Conservation (phyloP, 139 green algal genomes). For the Yamagishiella unicocca region DNA sequence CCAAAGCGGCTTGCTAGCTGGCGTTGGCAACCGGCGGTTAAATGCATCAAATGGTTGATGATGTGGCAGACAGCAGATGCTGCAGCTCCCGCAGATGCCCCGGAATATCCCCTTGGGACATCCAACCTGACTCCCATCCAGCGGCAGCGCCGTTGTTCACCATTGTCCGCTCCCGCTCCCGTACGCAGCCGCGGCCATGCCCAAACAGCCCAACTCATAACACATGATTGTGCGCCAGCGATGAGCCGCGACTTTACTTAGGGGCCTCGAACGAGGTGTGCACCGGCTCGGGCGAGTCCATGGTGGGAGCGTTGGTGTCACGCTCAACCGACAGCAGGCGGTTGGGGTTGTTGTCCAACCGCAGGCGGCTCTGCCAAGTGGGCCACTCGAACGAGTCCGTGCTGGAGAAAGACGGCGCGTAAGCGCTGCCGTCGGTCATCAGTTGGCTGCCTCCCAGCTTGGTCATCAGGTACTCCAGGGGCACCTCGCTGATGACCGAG, state of each 20-base stretch:
- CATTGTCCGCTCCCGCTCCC: too few species aligned
- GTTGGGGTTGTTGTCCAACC: constrained; percentile 52
- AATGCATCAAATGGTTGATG: too few species aligned
- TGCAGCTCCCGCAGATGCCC: too few species aligned
- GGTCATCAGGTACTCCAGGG: constrained; percentile 45
- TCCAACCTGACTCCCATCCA: too few species aligned
- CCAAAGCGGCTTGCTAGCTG: too few species aligned
- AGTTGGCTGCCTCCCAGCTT: constrained; percentile 48
- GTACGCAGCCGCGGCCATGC: too few species aligned
- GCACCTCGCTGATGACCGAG: constrained; percentile 41
- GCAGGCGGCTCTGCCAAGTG: constrained; percentile 45
- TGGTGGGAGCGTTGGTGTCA: constrained; percentile 37
- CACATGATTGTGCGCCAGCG: too few species aligned
- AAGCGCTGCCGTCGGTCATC: constrained; percentile 17
- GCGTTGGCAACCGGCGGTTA: too few species aligned
- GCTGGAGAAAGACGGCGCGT: constrained; percentile 32
- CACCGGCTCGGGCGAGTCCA: constrained; percentile 46
- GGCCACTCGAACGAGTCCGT: constrained; percentile 41
- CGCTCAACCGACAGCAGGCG: constrained; percentile 40
- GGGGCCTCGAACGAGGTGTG: constrained; percentile 43
- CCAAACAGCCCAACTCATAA: too few species aligned
- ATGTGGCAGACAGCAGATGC: too few species aligned
- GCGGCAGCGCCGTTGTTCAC: too few species aligned
- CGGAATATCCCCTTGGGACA: too few species aligned
- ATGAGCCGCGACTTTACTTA: constrained; percentile 6